Conservation (phyloP, 2,329 filamentous ascomycete genomes). For the Monosporascus cannonballus region DNA sequence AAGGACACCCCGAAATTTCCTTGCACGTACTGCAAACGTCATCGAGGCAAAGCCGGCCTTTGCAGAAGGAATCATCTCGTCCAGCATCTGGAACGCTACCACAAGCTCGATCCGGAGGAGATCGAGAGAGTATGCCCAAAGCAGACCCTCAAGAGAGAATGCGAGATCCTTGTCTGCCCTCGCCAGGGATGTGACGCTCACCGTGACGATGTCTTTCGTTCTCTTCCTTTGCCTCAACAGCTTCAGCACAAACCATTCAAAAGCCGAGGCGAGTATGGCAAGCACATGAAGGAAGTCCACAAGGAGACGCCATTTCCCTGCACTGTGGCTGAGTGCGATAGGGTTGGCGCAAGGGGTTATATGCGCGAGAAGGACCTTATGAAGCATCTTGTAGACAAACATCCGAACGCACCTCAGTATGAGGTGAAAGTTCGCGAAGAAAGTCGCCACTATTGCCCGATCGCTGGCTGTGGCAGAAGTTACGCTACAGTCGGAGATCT, state of each 20-base stretch:
- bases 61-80: conserved; percentile 30
- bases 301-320: conserved; percentile 28
- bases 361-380: conserved; percentile 15
- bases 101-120: conserved; percentile 23
- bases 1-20: conserved; percentile 15
- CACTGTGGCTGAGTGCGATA: conserved; percentile 21
- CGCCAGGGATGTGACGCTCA: conserved; percentile 15
- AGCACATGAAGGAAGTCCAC: conserved; percentile 31
- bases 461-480: neutral
- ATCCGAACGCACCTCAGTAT: conserved; percentile 9
- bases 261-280: conserved; percentile 21
- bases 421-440: neutral
- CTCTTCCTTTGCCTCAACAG: conserved; percentile 7
- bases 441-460: neutral
- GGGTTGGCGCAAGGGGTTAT: conserved; percentile 17
- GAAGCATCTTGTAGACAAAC: conserved; percentile 17
- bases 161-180: conserved; percentile 13
- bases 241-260: conserved; percentile 8
- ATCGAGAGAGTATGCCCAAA: conserved; percentile 2
- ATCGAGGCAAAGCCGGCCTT: conserved; percentile 28
- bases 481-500: neutral
- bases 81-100: conserved; percentile 31
- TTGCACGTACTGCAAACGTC: conserved; percentile 26
- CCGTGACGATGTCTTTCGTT: conserved; percentile 6
- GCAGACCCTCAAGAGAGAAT: neutral